phyloP scores from a whole-genome alignment of 176 grass and related monocot genomes.

The Saccharum spontaneum region DNA sequence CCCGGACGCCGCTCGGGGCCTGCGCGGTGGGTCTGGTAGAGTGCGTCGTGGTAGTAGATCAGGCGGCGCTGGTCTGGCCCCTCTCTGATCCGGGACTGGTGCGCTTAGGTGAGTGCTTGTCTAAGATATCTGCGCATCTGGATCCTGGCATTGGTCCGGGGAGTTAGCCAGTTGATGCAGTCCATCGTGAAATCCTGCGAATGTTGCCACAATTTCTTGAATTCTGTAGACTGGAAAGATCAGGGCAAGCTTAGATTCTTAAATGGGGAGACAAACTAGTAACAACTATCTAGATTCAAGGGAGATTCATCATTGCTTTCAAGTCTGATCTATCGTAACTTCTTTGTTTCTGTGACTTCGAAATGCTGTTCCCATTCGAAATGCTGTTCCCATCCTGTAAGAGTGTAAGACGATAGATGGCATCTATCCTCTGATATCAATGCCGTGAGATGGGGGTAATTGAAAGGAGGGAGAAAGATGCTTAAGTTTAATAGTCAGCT shows the following conservation, averaged over 20 bases:
- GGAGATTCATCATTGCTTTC: neutral
- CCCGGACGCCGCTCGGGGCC: neutral
- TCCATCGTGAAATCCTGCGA: constrained; percentile 10
- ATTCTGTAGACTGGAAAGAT: neutral
- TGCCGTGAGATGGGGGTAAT: neutral
- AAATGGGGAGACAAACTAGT: neutral
- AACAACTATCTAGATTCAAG: neutral
- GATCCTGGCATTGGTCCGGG: neutral
- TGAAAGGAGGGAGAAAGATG: neutral
- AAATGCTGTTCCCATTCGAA: neutral
- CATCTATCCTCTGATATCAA: neutral
- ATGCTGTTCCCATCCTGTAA: neutral
- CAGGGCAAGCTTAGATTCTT: neutral
- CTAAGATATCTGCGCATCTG: neutral
- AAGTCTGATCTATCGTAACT: neutral
- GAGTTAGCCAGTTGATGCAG: neutral
- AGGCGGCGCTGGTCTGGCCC: neutral
- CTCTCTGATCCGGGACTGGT: constrained; percentile 2
- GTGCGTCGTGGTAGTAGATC: constrained; percentile 17
- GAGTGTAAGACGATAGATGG: neutral
- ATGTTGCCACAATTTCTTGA: neutral
- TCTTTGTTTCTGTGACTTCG: neutral
- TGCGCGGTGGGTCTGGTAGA: neutral
- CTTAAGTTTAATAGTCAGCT: neutral
- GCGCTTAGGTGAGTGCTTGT: neutral